A percentile compares a stretch with the other conserved stretches of the same genome.
These are phyloP conservation scores for Saccharomycopsis crataegensis DNA, from an alignment of 1,139 yeast genomes.

Conservation along the genomic window DNA sequence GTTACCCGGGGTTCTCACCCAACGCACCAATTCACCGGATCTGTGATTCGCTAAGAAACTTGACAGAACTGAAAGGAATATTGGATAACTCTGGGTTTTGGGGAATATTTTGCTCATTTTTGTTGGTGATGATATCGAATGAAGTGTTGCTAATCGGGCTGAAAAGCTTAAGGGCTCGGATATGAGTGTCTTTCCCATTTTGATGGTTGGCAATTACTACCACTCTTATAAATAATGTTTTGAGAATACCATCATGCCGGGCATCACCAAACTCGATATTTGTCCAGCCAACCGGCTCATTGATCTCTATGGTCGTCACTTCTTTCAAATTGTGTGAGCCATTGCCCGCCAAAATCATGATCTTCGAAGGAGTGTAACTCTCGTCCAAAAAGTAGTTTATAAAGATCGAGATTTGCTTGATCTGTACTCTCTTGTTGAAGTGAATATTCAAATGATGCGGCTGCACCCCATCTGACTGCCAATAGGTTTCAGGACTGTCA, in stretches of 20 bases:
- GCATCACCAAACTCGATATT: slow-evolving; percentile 61
- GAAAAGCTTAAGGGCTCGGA: slow-evolving; percentile 61
- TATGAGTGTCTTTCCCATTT: slow-evolving; percentile 92
- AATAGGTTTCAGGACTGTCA: slow-evolving; percentile 65
- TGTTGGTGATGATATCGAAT: neutral
- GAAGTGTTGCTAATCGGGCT: slow-evolving; percentile 30
- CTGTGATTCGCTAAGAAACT: slow-evolving; percentile 16
- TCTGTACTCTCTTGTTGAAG: slow-evolving; percentile 69
- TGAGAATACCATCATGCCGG: slow-evolving; percentile 51
- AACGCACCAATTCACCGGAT: slow-evolving; percentile 11
- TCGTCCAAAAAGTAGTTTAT: slow-evolving; percentile 67
- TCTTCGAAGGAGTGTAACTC: slow-evolving; percentile 80
- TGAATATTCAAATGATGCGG: slow-evolving; percentile 82
- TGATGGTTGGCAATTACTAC: slow-evolving; percentile 80
- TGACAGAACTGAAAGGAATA: slow-evolving; percentile 16
- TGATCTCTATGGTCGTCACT: slow-evolving; percentile 59
- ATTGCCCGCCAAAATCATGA: slow-evolving; percentile 71
- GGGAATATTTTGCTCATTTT: neutral
- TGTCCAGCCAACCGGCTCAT: slow-evolving; percentile 83
- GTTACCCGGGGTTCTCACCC: neutral
- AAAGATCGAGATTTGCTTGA: slow-evolving; percentile 67
- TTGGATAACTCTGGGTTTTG: neutral
- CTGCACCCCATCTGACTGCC: slow-evolving; percentile 97
- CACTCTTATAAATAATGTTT: slow-evolving; percentile 66
- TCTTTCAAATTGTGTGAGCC: slow-evolving; percentile 79